Percentiles rank a stretch among this genome's conserved stretches.
Conservation (phyloP, 1,284 basidiomycete species). For the Ustilago trichophora region DNA sequence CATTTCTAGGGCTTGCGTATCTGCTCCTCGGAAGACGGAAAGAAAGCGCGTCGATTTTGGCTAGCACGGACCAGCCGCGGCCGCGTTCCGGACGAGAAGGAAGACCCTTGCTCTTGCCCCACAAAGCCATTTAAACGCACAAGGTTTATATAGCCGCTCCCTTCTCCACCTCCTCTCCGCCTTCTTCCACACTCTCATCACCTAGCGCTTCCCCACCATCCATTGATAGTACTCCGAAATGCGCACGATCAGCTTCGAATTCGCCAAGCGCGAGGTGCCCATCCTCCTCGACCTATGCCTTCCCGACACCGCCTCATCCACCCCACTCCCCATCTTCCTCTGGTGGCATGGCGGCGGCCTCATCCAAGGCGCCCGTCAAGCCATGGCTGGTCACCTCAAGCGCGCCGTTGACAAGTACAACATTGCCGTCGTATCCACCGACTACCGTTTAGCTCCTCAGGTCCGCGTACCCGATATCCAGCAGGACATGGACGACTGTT, state of each 20-base stretch:
- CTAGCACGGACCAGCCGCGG: constrained; percentile 33
- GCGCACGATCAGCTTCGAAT: constrained; percentile 39
- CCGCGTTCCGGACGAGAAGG: too few relatives aligned
- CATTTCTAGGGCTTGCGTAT: too few relatives aligned
- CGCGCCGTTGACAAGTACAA: constrained; percentile 42
- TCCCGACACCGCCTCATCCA: constrained; percentile 18
- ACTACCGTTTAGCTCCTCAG: constrained; percentile 51
- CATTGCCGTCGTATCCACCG: constrained; percentile 44
- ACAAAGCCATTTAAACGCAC: too few relatives aligned
- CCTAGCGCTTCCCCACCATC: too few relatives aligned
- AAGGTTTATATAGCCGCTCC: constrained; percentile 15
- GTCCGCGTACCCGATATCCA: constrained; percentile 42
- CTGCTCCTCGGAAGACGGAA: too few relatives aligned
- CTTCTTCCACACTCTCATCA: neutral
- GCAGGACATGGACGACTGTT: constrained; percentile 41
- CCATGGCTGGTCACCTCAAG: constrained; percentile 41
- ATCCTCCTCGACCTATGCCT: constrained; percentile 42
- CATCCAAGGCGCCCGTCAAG: constrained; percentile 42
- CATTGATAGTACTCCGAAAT: neutral
- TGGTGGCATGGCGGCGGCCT: constrained; percentile 52
- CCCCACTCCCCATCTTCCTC: constrained; percentile 38
- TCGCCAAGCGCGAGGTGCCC: constrained; percentile 30
- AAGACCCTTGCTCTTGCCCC: too few relatives aligned
- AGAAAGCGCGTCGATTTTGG: too few relatives aligned
- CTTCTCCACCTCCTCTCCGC: neutral